A percentile compares a stretch with the other conserved stretches of the same genome.
phyloP scores from a whole-genome alignment of 306 rosid genomes.

The Fragaria nilgerrensis region DNA sequence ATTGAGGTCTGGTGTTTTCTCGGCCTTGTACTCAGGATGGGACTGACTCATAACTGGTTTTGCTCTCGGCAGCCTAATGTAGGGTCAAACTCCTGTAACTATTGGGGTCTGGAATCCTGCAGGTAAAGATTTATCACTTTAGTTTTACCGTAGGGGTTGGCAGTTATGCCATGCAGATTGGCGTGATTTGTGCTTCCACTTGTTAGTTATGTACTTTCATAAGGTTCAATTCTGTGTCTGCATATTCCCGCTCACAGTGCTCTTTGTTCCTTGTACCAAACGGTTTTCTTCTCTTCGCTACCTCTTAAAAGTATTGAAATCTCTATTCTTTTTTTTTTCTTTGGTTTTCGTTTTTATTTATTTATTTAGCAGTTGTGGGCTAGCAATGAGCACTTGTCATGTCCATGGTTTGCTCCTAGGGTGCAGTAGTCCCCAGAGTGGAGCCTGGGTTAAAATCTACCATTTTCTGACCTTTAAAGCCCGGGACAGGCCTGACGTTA shows the following conservation, averaged over 20 bases:
- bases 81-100: slow-evolving; percentile 36
- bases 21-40: slow-evolving; percentile 36
- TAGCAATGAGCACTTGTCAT: neutral
- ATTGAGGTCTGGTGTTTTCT: slow-evolving; percentile 33
- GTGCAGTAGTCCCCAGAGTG: neutral
- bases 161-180: neutral
- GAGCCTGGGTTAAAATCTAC: neutral
- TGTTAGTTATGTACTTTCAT: neutral
- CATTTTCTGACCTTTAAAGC: too few species aligned
- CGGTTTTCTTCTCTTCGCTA: neutral
- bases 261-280: neutral
- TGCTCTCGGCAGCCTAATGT: slow-evolving; percentile 40
- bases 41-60: slow-evolving; percentile 37
- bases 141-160: neutral
- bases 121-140: slow-evolving; percentile 41
- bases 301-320: neutral
- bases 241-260: neutral
- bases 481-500: too few species aligned
- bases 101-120: slow-evolving; percentile 38
- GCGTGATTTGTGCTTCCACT: neutral
- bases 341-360: neutral
- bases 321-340: neutral
- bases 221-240: neutral
- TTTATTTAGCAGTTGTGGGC: neutral
- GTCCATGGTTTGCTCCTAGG: neutral